A percentile compares a stretch with the other conserved stretches of the same genome.
Conservation (phyloP, 768 basidiomycete genomes). For the Trametes villosa region DNA sequence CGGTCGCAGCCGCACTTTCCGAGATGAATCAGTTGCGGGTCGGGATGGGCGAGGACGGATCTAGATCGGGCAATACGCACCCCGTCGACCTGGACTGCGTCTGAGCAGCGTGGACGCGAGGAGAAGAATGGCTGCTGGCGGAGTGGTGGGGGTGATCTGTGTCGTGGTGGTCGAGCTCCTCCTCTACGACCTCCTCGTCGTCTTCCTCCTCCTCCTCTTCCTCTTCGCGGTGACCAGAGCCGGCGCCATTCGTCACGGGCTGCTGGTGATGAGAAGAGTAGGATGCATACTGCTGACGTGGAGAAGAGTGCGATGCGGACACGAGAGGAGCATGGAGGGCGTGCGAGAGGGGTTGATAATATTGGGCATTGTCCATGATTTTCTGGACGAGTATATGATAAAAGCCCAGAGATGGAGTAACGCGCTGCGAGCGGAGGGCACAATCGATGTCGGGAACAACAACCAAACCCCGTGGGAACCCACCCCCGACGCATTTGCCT, state of each 20-base stretch:
- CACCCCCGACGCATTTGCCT: conserved; percentile 14
- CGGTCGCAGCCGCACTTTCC: conserved; percentile 31
- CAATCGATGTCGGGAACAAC: conserved; percentile 31
- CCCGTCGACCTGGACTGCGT: conserved; percentile 31
- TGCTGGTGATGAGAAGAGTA: conserved; percentile 34
- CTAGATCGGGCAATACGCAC: conserved; percentile 33
- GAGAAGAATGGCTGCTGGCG: conserved; percentile 37
- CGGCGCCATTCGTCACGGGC: conserved; percentile 33
- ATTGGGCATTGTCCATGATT: conserved; percentile 71
- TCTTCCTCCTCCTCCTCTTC: conserved; percentile 74
- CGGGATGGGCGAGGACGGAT: conserved; percentile 19
- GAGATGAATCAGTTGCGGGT: conserved; percentile 19
- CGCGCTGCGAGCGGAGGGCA: conserved; percentile 29
- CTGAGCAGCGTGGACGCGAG: conserved; percentile 29
- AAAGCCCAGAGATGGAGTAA: conserved; percentile 30
- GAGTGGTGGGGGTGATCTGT: conserved; percentile 26
- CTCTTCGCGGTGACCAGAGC: conserved; percentile 43
- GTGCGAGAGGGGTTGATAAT: conserved; percentile 82
- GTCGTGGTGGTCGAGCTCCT: conserved; percentile 54
- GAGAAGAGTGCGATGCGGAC: conserved; percentile 31
- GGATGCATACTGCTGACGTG: conserved; percentile 35
- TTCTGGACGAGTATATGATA: conserved; percentile 28
- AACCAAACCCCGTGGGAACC: conserved; percentile 32
- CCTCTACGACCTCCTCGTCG: conserved; percentile 74
- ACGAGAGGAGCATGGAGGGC: conserved; percentile 64